These are phyloP conservation scores for Myxozyma vanderwaltii DNA, from an alignment of 805 yeast species.

Conservation along the genomic window DNA sequence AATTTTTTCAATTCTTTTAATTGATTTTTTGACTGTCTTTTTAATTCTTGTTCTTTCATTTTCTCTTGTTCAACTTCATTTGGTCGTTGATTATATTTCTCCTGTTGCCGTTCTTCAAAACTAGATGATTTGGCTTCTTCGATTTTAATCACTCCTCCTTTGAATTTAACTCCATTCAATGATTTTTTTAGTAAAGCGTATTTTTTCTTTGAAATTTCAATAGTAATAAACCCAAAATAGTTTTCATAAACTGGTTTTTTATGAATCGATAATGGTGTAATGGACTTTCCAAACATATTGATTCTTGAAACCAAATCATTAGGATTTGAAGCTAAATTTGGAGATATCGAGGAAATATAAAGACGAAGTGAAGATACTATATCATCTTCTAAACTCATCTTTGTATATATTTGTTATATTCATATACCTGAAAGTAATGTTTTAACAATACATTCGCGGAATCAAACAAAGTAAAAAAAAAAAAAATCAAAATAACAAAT, in stretches of 20 bases:
- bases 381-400: not conserved
- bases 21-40: not conserved
- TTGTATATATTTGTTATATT: not conserved
- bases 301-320: constrained; percentile 58
- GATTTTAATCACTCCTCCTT: constrained; percentile 67
- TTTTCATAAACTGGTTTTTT: constrained; percentile 57
- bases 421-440: not conserved
- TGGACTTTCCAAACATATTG: constrained; percentile 60
- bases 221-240: constrained; percentile 66
- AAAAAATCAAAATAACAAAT: not conserved
- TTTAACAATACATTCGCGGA: too few species aligned
- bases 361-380: constrained; percentile 38
- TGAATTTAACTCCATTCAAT: constrained; percentile 71
- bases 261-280: constrained; percentile 52
- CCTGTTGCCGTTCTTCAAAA: constrained; percentile 43
- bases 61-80: not conserved
- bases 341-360: constrained; percentile 71
- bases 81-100: not conserved
- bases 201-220: constrained; percentile 52
- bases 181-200: constrained; percentile 56
- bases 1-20: not conserved
- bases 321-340: constrained; percentile 50
- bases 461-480: too few species aligned
- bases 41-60: not conserved
- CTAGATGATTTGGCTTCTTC: constrained; percentile 60